Conservation (phyloP, 108 stramenopile genomes). For the Cyclostephanos tholiformis region DNA sequence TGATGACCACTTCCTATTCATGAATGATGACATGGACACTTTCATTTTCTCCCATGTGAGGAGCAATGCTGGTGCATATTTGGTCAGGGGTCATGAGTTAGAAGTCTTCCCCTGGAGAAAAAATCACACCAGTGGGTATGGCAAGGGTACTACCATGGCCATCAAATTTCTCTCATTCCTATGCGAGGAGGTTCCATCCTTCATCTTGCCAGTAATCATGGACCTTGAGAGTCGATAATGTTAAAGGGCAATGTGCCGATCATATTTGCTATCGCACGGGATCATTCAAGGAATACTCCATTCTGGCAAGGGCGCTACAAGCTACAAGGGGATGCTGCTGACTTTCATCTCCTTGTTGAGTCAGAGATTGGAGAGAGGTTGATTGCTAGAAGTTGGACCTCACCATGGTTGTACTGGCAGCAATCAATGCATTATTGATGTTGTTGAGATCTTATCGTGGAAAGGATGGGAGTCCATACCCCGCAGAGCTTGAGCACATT, state of each 20-base stretch:
- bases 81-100: slow-evolving; percentile 14
- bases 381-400: slow-evolving; percentile 34
- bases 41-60: slow-evolving; percentile 19
- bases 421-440: slow-evolving; percentile 6
- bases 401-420: neutral
- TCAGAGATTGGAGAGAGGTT: slow-evolving; percentile 54
- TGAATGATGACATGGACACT: slow-evolving; percentile 27
- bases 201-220: slow-evolving; percentile 27
- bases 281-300: slow-evolving; percentile 35
- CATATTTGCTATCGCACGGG: slow-evolving; percentile 64
- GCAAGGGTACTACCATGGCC: slow-evolving; percentile 4
- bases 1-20: slow-evolving; percentile 36
- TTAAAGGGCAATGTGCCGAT: slow-evolving; percentile 40
- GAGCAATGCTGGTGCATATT: slow-evolving; percentile 24
- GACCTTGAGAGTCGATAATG: slow-evolving; percentile 15
- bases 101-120: neutral
- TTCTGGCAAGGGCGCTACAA: slow-evolving; percentile 23
- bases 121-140: neutral
- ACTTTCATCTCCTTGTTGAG: slow-evolving; percentile 46
- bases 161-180: slow-evolving; percentile 29
- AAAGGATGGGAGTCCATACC: slow-evolving; percentile 57
- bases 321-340: neutral
- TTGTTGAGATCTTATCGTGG: slow-evolving; percentile 58
- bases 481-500: slow-evolving; percentile 53
- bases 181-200: slow-evolving; percentile 32